A percentile compares a stretch with the other conserved stretches of the same genome.
phyloP scores from a whole-genome alignment of 495 filamentous ascomycete genomes.

The Xylaria bambusicola region DNA sequence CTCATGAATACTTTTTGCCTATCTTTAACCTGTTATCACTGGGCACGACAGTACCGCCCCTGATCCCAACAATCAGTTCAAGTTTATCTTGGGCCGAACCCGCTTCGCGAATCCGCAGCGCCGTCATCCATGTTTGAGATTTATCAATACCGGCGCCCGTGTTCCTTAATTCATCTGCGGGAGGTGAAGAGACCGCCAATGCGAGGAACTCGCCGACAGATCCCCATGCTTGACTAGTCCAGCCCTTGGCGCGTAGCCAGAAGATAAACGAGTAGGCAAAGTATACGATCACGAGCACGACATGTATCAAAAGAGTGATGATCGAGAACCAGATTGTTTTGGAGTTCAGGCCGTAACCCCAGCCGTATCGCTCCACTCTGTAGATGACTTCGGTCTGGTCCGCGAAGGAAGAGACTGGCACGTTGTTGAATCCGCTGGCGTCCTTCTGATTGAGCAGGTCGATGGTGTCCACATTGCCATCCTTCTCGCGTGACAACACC shows the following conservation, averaged over 20 bases:
- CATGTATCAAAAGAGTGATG: conserved; percentile 13
- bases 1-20: no score
- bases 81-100: neutral
- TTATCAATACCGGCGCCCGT: conserved; percentile 3
- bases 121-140: conserved; percentile 3
- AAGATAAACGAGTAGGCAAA: conserved; percentile 6
- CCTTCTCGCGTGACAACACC: neutral
- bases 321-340: conserved; percentile 11
- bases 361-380: conserved; percentile 9
- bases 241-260: conserved; percentile 4
- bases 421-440: neutral
- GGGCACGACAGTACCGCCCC: neutral
- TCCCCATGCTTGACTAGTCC: conserved; percentile 12
- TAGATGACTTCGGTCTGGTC: neutral
- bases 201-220: conserved; percentile 14
- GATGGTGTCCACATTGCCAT: neutral
- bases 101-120: neutral
- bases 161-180: conserved; percentile 4
- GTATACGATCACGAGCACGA: conserved; percentile 1
- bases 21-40: neutral
- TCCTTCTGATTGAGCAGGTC: neutral
- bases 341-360: conserved; percentile 2
- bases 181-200: conserved; percentile 4
- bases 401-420: neutral
- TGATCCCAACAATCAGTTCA: neutral